Percentiles rank a stretch among this genome's conserved stretches.
Evolutionary conservation across 2,329 filamentous ascomycete genomes (phyloP).

Genomic region (Hypomyces perniciosus): DNA sequence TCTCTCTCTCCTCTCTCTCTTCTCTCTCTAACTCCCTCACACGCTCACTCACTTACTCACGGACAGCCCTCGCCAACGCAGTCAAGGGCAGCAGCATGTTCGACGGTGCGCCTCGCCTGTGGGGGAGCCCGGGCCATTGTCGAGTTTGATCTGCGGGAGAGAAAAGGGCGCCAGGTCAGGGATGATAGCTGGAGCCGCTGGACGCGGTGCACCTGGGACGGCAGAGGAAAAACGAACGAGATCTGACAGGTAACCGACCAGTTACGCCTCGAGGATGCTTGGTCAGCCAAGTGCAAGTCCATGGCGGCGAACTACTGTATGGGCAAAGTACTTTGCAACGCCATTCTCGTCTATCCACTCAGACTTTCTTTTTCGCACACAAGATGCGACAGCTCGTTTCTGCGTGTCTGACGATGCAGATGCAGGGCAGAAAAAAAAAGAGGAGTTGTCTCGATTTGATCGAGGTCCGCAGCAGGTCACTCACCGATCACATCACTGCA

Average conservation of each 20-base stretch:
- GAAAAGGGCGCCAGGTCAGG: neutral
- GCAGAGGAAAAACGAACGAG: conserved; percentile 13
- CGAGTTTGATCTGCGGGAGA: neutral
- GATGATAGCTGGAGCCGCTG: neutral
- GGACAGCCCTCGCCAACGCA: too few relatives aligned
- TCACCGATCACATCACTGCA: too few relatives aligned
- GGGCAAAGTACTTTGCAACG: neutral
- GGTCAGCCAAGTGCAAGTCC: conserved; percentile 7
- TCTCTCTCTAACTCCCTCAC: too few relatives aligned
- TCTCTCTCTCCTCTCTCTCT: too few relatives aligned
- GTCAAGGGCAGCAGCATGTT: neutral
- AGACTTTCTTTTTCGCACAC: conserved; percentile 16
- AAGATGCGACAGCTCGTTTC: conserved; percentile 15
- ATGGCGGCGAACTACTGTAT: conserved; percentile 7
- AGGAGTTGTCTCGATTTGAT: neutral
- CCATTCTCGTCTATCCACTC: conserved; percentile 11
- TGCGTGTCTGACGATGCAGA: conserved; percentile 15
- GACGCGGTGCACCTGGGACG: conserved; percentile 8
- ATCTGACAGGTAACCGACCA: conserved; percentile 15
- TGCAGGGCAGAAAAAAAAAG: conserved; percentile 10
- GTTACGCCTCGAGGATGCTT: neutral
- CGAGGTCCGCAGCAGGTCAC: too few relatives aligned
- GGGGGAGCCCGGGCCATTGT: neutral
- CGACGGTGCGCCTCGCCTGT: neutral
- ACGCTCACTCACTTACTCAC: too few relatives aligned